Conservation (phyloP, 805 yeast genomes). For the Kazachstania bromeliacearum region DNA sequence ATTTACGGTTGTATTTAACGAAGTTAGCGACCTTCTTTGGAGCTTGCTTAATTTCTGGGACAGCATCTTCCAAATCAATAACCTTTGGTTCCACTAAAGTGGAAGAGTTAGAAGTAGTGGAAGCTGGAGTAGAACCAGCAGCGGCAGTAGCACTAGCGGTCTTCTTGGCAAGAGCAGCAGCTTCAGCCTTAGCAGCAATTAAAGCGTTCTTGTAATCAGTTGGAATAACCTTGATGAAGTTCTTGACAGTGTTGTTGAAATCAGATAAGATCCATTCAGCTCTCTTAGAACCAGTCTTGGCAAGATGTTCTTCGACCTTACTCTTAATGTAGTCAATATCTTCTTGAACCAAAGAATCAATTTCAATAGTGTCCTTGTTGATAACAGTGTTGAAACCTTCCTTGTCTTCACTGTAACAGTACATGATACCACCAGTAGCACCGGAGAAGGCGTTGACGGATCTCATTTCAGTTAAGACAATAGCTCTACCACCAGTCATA, state of each 20-base stretch:
- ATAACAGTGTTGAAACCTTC: slow-evolving; percentile 80
- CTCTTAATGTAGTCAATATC: slow-evolving; percentile 93
- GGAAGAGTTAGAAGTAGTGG: slow-evolving; percentile 17
- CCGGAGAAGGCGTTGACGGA: slow-evolving; percentile 86
- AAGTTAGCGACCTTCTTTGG: slow-evolving; percentile 44
- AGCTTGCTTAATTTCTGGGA: slow-evolving; percentile 56
- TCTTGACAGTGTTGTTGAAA: slow-evolving; percentile 79
- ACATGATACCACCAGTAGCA: slow-evolving; percentile 99
- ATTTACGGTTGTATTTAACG: slow-evolving; percentile 72
- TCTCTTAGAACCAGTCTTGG: slow-evolving; percentile 85
- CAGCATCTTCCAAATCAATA: slow-evolving; percentile 81
- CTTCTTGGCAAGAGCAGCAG: slow-evolving; percentile 55
- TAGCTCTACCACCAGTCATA: slow-evolving; percentile 98
- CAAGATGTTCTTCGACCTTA: slow-evolving; percentile 88
- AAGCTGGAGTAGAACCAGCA: slow-evolving; percentile 28
- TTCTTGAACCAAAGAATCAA: slow-evolving; percentile 63
- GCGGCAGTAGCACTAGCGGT: slow-evolving; percentile 46
- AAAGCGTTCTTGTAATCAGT: slow-evolving; percentile 83
- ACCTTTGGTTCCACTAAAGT: slow-evolving; percentile 66
- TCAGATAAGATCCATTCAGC: slow-evolving; percentile 76
- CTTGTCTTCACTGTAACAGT: slow-evolving; percentile 81
- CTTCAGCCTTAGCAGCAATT: slow-evolving; percentile 48
- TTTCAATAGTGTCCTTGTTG: slow-evolving; percentile 73
- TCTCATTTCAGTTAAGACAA: slow-evolving; percentile 84
- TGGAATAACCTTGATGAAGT: slow-evolving; percentile 91